Evolutionary conservation across 106 monocot genomes (phyloP).

Genomic region (Ottelia alismoides): DNA sequence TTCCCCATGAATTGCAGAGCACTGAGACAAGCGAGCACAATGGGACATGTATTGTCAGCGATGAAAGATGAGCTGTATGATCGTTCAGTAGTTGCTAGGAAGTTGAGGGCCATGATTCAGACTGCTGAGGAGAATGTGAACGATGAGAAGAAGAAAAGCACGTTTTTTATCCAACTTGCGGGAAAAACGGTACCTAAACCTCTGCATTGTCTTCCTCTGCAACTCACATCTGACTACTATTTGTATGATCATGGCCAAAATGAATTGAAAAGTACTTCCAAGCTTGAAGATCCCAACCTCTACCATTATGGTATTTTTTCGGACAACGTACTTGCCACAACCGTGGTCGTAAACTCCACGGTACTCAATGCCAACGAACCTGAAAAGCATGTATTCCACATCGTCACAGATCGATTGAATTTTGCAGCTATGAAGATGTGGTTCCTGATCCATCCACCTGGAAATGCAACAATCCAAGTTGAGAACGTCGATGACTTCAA

Average conservation of each 20-base stretch:
- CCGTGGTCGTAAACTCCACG: constrained; percentile 57
- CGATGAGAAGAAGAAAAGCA: constrained; percentile 18
- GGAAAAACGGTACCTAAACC: constrained; percentile 35
- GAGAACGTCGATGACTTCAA: constrained; percentile 38
- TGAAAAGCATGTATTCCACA: constrained; percentile 42
- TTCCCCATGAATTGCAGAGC: constrained; percentile 29
- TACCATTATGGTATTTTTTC: constrained; percentile 62
- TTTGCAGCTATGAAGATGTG: constrained; percentile 53
- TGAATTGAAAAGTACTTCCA: constrained; percentile 8
- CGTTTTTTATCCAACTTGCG: constrained; percentile 35
- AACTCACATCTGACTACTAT: constrained; percentile 43
- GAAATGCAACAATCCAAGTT: constrained; percentile 22
- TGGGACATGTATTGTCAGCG: constrained; percentile 21
- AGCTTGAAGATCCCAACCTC: constrained; percentile 32
- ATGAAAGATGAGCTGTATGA: constrained; percentile 27
- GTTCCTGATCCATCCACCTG: constrained; percentile 29
- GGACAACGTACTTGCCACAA: constrained; percentile 47
- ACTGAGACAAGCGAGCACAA: constrained; percentile 21
- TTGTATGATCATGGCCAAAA: constrained; percentile 5
- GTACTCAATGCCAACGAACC: constrained; percentile 28
- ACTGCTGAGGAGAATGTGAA: constrained; percentile 19
- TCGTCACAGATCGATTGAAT: constrained; percentile 39
- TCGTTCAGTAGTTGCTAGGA: constrained; percentile 19
- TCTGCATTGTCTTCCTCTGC: constrained; percentile 37
- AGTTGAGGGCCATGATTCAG: constrained; percentile 41